Conservation (phyloP, 2,329 filamentous ascomycete genomes). For the Cyclaneusma minus region DNA sequence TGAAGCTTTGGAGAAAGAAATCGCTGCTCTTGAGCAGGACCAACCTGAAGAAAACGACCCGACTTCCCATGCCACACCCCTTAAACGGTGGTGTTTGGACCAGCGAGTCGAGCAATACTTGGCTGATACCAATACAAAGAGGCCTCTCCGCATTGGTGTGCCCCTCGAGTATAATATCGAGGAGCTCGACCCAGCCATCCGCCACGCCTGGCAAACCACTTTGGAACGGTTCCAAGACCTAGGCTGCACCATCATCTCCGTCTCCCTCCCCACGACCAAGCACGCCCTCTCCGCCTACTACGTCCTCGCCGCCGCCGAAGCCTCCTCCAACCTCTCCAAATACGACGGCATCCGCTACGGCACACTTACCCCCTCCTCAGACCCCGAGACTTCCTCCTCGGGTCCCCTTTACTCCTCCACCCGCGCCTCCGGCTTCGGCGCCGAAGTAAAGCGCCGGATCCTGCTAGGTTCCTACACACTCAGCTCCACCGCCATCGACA, state of each 20-base stretch:
- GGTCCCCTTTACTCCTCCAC: slow-evolving; percentile 60
- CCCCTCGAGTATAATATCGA: slow-evolving; percentile 75
- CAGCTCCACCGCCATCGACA: slow-evolving; percentile 81
- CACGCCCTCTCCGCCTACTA: slow-evolving; percentile 89
- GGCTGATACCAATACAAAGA: background rate
- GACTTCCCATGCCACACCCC: background rate
- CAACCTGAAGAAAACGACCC: slow-evolving; percentile 21
- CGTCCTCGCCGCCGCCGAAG: slow-evolving; percentile 85
- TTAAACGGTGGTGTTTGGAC: background rate
- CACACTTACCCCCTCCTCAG: slow-evolving; percentile 12
- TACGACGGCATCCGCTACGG: slow-evolving; percentile 97
- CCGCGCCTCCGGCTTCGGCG: slow-evolving; percentile 60
- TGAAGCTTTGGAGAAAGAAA: slow-evolving; percentile 19
- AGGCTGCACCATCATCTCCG: slow-evolving; percentile 59
- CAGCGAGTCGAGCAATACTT: slow-evolving; percentile 1
- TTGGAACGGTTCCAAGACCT: slow-evolving; percentile 41
- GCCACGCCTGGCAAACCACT: slow-evolving; percentile 49
- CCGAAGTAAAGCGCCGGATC: slow-evolving; percentile 75
- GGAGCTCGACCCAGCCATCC: slow-evolving; percentile 59
- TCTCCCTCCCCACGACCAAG: slow-evolving; percentile 71
- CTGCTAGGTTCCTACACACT: slow-evolving; percentile 81
- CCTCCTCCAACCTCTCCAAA: slow-evolving; percentile 88
- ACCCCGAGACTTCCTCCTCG: slow-evolving; percentile 22
- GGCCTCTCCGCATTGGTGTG: slow-evolving; percentile 31
- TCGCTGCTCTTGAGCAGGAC: slow-evolving; percentile 7